Conservation (phyloP, 371 early-diverging fungal species). For the Mucor irregularis region DNA sequence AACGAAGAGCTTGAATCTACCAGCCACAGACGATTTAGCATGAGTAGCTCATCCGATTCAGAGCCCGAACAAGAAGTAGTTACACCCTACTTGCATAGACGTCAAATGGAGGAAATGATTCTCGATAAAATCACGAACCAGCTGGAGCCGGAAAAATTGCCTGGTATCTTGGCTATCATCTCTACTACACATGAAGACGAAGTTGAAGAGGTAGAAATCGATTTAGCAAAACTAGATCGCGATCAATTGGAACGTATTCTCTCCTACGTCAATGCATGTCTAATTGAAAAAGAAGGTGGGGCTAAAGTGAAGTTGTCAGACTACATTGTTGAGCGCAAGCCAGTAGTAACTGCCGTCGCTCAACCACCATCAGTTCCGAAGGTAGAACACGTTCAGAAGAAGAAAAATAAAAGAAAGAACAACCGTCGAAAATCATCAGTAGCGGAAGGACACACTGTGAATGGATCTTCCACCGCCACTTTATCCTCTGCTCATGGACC, state of each 20-base stretch:
- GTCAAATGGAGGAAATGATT: slow-evolving; percentile 27
- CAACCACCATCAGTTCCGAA: neutral
- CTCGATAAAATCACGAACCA: slow-evolving; percentile 29
- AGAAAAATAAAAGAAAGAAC: neutral
- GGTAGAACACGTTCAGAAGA: neutral
- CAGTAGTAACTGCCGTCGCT: neutral
- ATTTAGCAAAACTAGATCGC: slow-evolving; percentile 19
- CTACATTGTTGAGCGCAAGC: neutral
- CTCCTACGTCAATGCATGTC: slow-evolving; percentile 29
- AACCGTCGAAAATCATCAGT: neutral
- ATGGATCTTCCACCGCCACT: slow-evolving; percentile 2
- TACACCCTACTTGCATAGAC: slow-evolving; percentile 8
- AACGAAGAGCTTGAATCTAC: too few relatives aligned
- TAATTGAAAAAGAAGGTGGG: slow-evolving; percentile 26
- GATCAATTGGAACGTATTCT: slow-evolving; percentile 25
- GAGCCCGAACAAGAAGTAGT: neutral
- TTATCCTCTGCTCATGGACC: slow-evolving; percentile 11
- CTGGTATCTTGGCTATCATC: slow-evolving; percentile 30
- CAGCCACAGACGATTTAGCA: neutral
- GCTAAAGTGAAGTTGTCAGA: slow-evolving; percentile 10
- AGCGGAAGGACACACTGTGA: slow-evolving; percentile 11
- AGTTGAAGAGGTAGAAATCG: slow-evolving; percentile 32
- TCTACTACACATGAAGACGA: slow-evolving; percentile 11
- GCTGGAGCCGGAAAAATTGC: slow-evolving; percentile 24
- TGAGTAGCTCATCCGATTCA: neutral